A percentile compares a stretch with the other conserved stretches of the same genome.
Evolutionary conservation across 2,329 filamentous ascomycete species (phyloP).

Genomic region (Didymella lethalis): DNA sequence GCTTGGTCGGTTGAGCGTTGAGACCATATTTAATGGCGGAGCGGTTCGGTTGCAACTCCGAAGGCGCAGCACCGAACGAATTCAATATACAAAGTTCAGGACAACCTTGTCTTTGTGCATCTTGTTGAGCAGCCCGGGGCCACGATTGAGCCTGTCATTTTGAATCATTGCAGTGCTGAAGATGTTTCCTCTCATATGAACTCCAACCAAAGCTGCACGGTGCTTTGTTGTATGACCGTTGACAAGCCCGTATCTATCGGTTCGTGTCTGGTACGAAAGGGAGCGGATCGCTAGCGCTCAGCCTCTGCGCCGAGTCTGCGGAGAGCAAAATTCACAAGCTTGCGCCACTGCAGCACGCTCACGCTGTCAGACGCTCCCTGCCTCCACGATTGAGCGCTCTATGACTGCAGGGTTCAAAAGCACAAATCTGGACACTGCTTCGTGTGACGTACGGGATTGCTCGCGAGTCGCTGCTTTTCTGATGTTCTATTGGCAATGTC

Average conservation of each 20-base stretch:
- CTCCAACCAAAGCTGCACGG: background rate
- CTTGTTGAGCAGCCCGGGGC: background rate
- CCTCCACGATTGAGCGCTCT: background rate
- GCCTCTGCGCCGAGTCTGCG: constrained; percentile 2
- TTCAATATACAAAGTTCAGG: constrained; percentile 11
- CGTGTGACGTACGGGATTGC: constrained; percentile 18
- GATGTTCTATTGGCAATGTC: constrained; percentile 16
- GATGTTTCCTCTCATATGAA: background rate
- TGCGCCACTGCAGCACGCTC: constrained; percentile 4
- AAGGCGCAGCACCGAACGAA: background rate
- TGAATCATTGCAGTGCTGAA: background rate
- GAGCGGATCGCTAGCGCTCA: constrained; percentile 10
- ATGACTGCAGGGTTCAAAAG: background rate
- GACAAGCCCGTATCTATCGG: constrained; percentile 9
- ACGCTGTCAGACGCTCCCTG: constrained; percentile 10
- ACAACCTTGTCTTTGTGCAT: background rate
- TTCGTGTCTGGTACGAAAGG: constrained; percentile 12
- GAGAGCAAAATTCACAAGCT: constrained; percentile 1
- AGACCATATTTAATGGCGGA: constrained; percentile 1
- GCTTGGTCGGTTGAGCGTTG: constrained; percentile 50
- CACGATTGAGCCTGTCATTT: too few species aligned
- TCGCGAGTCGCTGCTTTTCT: constrained; percentile 8
- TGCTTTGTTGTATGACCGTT: constrained; percentile 3
- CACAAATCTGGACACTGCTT: background rate
- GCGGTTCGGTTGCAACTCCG: constrained; percentile 19